A percentile compares a stretch with the other conserved stretches of the same genome.
phyloP scores from a whole-genome alignment of 306 rosid genomes.

The Oemleria cerasiformis region DNA sequence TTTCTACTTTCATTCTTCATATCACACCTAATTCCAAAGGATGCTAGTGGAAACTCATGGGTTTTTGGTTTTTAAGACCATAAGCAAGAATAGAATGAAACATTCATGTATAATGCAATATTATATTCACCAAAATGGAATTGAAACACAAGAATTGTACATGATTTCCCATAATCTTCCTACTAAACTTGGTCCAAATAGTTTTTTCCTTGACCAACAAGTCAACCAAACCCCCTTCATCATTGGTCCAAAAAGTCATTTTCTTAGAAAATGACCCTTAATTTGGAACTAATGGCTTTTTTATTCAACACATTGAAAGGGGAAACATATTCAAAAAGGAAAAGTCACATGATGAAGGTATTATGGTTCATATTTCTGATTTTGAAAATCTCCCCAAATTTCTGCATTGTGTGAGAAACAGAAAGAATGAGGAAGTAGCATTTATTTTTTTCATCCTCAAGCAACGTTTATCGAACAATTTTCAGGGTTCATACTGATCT shows the following conservation, averaged over 20 bases:
- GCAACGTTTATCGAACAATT: slow-evolving; percentile 3
- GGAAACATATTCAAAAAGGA: neutral
- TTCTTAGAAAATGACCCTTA: too few species aligned
- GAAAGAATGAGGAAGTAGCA: neutral
- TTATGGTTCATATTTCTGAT: neutral
- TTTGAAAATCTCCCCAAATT: neutral
- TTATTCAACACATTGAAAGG: neutral
- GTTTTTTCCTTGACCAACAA: neutral
- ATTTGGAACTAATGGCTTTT: neutral
- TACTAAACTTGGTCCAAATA: neutral
- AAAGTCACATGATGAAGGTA: neutral
- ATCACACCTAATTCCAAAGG: too few species aligned
- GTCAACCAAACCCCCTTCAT: neutral
- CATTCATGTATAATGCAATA: neutral
- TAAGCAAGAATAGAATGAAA: neutral
- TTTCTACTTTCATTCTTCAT: too few species aligned
- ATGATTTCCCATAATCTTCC: neutral
- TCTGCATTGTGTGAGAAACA: neutral
- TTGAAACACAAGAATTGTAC: neutral
- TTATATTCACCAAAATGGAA: neutral
- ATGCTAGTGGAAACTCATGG: neutral
- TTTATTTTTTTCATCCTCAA: slow-evolving; percentile 8
- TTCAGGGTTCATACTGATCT: neutral
- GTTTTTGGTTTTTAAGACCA: neutral
- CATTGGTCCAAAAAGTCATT: neutral